phyloP scores from a whole-genome alignment of 495 filamentous ascomycete species.

The Hypomontagnella submonticulosa region DNA sequence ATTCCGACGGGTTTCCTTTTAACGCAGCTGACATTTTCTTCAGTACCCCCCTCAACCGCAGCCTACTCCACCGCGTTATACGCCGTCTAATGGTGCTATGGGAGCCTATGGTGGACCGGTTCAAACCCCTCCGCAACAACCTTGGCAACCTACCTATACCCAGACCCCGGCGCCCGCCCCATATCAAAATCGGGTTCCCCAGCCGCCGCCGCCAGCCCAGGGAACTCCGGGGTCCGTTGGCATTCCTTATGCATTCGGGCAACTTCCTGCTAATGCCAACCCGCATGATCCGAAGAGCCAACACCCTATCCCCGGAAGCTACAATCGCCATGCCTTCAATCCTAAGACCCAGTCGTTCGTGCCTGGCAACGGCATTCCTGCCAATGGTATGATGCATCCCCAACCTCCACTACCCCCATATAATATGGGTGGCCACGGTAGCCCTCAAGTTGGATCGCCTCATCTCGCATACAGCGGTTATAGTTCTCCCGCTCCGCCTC shows the following conservation, averaged over 20 bases:
- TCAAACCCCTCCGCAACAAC: conserved; percentile 51
- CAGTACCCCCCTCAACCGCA: conserved; percentile 48
- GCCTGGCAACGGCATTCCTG: conserved; percentile 72
- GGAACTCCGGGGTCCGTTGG: conserved; percentile 50
- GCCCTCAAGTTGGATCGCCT: conserved; percentile 58
- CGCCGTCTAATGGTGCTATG: conserved; percentile 51
- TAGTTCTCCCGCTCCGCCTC: conserved; percentile 54
- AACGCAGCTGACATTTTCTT: conserved; percentile 28
- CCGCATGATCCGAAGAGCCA: conserved; percentile 72
- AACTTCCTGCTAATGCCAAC: conserved; percentile 76
- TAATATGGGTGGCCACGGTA: conserved; percentile 52
- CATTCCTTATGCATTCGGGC: conserved; percentile 78
- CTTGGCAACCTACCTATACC: conserved; percentile 52
- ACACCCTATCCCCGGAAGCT: conserved; percentile 84
- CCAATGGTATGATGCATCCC: conserved; percentile 59
- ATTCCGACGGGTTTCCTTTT: background rate
- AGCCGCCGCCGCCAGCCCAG: conserved; percentile 50
- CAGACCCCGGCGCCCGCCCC: conserved; percentile 45
- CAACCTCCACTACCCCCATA: conserved; percentile 48
- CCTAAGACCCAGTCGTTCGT: conserved; percentile 92
- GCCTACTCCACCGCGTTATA: conserved; percentile 47
- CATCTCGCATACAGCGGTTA: conserved; percentile 56
- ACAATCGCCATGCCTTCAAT: conserved; percentile 86
- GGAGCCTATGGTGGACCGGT: conserved; percentile 56
- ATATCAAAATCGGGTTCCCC: conserved; percentile 39